These are phyloP conservation scores for Tricholoma matsutake DNA, from an alignment of 768 basidiomycete species.

Conservation along the genomic window DNA sequence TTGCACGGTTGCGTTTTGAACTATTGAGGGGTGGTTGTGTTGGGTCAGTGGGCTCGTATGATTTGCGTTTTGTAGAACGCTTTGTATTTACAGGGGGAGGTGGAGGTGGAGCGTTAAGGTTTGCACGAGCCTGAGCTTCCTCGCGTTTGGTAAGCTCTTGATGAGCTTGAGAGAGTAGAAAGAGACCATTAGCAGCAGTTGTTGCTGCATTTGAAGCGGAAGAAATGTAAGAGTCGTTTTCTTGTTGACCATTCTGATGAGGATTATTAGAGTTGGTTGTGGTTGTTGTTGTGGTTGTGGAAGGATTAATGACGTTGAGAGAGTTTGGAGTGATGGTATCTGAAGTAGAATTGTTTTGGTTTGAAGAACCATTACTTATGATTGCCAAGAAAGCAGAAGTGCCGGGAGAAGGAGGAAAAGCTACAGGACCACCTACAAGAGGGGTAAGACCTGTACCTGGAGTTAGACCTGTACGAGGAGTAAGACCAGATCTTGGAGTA, in stretches of 20 bases:
- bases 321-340: conserved; percentile 70
- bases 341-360: conserved; percentile 31
- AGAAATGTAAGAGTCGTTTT: conserved; percentile 30
- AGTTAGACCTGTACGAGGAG: conserved; percentile 80
- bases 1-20: conserved; percentile 39
- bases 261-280: conserved; percentile 34
- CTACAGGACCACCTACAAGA: conserved; percentile 66
- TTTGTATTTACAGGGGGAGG: conserved; percentile 33
- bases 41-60: conserved; percentile 45
- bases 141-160: conserved; percentile 97
- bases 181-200: conserved; percentile 87
- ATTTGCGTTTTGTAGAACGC: conserved; percentile 73
- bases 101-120: conserved; percentile 25
- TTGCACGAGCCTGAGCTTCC: conserved; percentile 69
- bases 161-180: conserved; percentile 91
- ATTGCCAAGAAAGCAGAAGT: conserved; percentile 92
- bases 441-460: conserved; percentile 77
- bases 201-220: conserved; percentile 57
- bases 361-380: conserved; percentile 65
- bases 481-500: conserved; percentile 83
- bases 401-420: conserved; percentile 83
- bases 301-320: conserved; percentile 63
- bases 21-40: conserved; percentile 24
- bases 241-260: conserved; percentile 27
- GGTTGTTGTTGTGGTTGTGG: neutral